Conservation (phyloP, 208 protist species). For the Endotrypanum monterogeii region DNA sequence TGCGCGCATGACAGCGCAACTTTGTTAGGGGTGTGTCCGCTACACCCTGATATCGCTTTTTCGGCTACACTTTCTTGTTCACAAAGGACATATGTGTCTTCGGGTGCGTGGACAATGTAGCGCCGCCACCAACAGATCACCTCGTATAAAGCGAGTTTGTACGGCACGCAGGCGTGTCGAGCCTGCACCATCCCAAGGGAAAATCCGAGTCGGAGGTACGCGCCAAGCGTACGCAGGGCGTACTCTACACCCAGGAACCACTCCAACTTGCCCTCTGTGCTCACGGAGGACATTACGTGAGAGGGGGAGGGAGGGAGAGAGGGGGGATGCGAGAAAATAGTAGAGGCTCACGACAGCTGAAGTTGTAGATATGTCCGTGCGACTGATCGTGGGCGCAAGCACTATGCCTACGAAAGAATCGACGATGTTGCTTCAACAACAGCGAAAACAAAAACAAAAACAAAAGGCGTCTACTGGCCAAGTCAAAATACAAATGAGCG, state of each 20-base stretch:
- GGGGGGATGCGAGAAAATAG: no score
- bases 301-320: background rate
- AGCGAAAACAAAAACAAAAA: no score
- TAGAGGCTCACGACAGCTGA: background rate
- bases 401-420: background rate
- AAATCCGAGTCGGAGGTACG: slow-evolving; percentile 50
- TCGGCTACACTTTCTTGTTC: background rate
- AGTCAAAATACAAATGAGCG: background rate
- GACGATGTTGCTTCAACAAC: background rate
- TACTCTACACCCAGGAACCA: slow-evolving; percentile 46
- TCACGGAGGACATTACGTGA: slow-evolving; percentile 39
- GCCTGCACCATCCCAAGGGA: slow-evolving; percentile 46
- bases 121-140: slow-evolving; percentile 13
- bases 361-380: background rate
- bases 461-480: background rate
- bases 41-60: background rate
- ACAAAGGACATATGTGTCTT: slow-evolving; percentile 5
- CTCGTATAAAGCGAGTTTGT: slow-evolving; percentile 18
- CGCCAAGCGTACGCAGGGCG: slow-evolving; percentile 44
- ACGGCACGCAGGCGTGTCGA: slow-evolving; percentile 27
- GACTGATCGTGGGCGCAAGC: background rate
- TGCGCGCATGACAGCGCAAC: background rate
- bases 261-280: slow-evolving; percentile 41
- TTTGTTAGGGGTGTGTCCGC: background rate
- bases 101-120: slow-evolving; percentile 1